Evolutionary conservation across 257 asterid species (phyloP).

Genomic region (Solanum lycopersicoides): DNA sequence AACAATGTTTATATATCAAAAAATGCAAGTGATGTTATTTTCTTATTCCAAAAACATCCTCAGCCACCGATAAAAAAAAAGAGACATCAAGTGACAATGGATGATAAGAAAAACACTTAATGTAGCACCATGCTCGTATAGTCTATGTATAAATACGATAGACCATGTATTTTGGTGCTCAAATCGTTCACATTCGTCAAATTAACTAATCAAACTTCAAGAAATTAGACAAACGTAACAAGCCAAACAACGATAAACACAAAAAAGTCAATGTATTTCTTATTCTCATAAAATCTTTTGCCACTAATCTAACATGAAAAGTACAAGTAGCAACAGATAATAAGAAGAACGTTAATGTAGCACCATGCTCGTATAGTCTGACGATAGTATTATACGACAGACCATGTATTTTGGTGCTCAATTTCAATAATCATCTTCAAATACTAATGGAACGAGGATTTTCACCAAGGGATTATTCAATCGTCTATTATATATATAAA

Average conservation of each 20-base stretch:
- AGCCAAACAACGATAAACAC: background rate
- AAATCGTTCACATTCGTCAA: background rate
- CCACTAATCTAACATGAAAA: background rate
- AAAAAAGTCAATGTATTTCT: constrained; percentile 5
- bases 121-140: constrained; percentile 51
- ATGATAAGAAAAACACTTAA: background rate
- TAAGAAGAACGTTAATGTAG: constrained; percentile 16
- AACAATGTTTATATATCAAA: background rate
- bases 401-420: constrained; percentile 44
- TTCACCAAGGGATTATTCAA: background rate
- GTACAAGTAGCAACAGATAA: constrained; percentile 5
- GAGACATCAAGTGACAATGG: constrained; percentile 4
- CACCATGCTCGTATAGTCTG: constrained; percentile 52
- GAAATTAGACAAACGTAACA: background rate
- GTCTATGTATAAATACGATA: background rate
- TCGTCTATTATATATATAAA: background rate
- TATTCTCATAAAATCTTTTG: background rate
- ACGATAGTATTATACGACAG: constrained; percentile 1
- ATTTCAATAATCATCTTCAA: background rate
- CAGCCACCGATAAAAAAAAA: background rate
- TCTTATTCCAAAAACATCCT: background rate
- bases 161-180: constrained; percentile 44
- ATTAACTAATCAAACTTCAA: background rate
- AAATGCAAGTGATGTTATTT: background rate
- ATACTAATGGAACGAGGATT: background rate